Base-by-base conservation (phyloP, 2,329 filamentous ascomycete species). In the Calonectria multiphialidica region DNA sequence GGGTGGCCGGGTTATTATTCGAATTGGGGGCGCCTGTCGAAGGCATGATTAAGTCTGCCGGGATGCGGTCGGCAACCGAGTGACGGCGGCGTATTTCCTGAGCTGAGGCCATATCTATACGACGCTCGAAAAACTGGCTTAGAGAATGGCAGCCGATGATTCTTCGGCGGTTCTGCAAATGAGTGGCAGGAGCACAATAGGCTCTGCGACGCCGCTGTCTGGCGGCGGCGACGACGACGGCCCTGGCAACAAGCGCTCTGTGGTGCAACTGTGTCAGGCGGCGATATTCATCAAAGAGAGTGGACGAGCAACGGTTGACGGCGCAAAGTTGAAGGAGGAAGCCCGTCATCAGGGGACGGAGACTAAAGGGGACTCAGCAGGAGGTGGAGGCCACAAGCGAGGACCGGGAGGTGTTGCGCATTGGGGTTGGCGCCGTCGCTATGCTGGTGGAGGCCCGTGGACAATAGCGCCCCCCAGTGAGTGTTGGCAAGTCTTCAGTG, bases 261-360 rank as follows among this genome's bases (percentile, higher is more conserved):
- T 83, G 76, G 76, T 84, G 79, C 67, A 77, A 74, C 74, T 80
- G 83, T 72, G 82, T 83, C 75, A 87, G 79, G 74, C 84, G 84
- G 75, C 82, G 82, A 72, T 84, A 82, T 75, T 88, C 84, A 83
- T 87, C 79, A 75, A 86, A 82, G 79, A 88, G 82, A 81, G 84
- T 78, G 81, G 82, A 83, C 77, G 85, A 85, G 79, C 82, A 86
- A 78, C 85, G 84, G 81, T 87, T 85, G 76, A 84, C 81, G 79
- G 85, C 84, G 80, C 87, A 89, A 75, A 87, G 82, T 80, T 84
- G 82, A 71, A 88, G 79, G 73, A 88, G 83, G 79, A 84, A 85
- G 78, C 82, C 83, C 79, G 84, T 87, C 88, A 89, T 89, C 85
- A 79, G 80, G 76, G 74, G 72, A 75, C 71, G 77, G 72, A 74